A percentile compares a stretch with the other conserved stretches of the same genome.
phyloP scores from a whole-genome alignment of 176 grass and related monocot genomes.

The Paspalum vaginatum region DNA sequence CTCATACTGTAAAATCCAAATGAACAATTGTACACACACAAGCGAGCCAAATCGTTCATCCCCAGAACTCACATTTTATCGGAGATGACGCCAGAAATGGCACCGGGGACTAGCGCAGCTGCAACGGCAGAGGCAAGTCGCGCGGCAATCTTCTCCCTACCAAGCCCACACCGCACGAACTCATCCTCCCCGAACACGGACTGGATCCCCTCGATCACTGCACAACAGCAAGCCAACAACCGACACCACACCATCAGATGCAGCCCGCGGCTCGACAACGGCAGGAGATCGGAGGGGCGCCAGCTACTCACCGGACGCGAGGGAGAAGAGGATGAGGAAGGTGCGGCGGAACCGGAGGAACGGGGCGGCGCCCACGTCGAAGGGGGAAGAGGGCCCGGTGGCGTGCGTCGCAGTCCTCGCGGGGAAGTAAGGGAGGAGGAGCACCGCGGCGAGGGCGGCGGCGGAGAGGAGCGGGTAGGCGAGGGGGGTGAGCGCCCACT shows the following conservation, averaged over 20 bases:
- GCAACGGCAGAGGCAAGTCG: constrained; percentile 46
- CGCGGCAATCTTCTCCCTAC: constrained; percentile 67
- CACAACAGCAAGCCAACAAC: constrained; percentile 16
- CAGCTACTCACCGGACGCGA: constrained; percentile 65
- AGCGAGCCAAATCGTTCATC: not conserved
- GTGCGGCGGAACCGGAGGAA: constrained; percentile 77
- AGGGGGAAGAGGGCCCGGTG: constrained; percentile 31
- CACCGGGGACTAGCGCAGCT: constrained; percentile 57
- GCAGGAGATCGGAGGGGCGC: not conserved
- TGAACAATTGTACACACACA: not conserved
- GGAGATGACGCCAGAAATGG: constrained; percentile 67
- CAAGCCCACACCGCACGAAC: constrained; percentile 57
- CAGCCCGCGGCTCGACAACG: not conserved
- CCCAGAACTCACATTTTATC: constrained; percentile 67
- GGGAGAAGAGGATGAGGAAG: constrained; percentile 75
- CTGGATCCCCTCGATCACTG: constrained; percentile 74
- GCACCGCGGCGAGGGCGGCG: constrained; percentile 55
- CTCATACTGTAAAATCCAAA: not conserved
- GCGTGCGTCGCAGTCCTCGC: constrained; percentile 26
- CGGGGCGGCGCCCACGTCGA: constrained; percentile 48
- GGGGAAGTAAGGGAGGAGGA: constrained; percentile 70
- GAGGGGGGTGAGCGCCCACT: constrained; percentile 64
- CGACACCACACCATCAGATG: not conserved
- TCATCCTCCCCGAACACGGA: constrained; percentile 83
- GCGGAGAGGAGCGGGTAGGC: constrained; percentile 69